A percentile compares a stretch with the other conserved stretches of the same genome.
Evolutionary conservation across 75 land plant species (phyloP).

Genomic region (Larix kaempferi): DNA sequence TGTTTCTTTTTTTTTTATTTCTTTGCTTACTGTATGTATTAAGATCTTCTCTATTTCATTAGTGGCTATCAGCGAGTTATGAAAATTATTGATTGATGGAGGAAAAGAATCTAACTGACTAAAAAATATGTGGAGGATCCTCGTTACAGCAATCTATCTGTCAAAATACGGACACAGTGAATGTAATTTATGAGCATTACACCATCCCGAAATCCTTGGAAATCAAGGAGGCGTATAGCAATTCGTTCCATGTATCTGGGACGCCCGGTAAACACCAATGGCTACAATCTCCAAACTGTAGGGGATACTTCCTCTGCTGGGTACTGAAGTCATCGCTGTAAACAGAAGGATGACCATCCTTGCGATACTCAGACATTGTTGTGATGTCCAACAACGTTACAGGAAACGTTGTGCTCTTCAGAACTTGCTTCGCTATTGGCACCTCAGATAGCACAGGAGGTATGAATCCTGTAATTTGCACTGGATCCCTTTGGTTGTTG

Average conservation of each 20-base stretch:
- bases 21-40: too few species aligned
- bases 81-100: too few species aligned
- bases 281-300: conserved; percentile 15
- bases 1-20: too few species aligned
- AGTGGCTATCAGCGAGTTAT: too few species aligned
- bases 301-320: not conserved
- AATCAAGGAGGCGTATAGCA: conserved; percentile 10
- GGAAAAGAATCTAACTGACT: too few species aligned
- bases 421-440: not conserved
- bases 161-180: too few species aligned
- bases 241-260: conserved; percentile 30
- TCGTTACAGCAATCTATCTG: too few species aligned
- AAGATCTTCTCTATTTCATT: too few species aligned
- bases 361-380: conserved; percentile 14
- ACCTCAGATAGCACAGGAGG: not conserved
- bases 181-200: too few species aligned
- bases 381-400: conserved; percentile 22
- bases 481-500: conserved; percentile 12
- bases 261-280: conserved; percentile 34
- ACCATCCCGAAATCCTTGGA: too few species aligned
- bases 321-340: conserved; percentile 10
- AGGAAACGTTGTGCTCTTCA: conserved; percentile 4
- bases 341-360: conserved; percentile 22
- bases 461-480: not conserved
- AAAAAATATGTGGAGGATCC: too few species aligned